phyloP scores from a whole-genome alignment of 441 rosid species.

The Pelargonium citronellum region DNA sequence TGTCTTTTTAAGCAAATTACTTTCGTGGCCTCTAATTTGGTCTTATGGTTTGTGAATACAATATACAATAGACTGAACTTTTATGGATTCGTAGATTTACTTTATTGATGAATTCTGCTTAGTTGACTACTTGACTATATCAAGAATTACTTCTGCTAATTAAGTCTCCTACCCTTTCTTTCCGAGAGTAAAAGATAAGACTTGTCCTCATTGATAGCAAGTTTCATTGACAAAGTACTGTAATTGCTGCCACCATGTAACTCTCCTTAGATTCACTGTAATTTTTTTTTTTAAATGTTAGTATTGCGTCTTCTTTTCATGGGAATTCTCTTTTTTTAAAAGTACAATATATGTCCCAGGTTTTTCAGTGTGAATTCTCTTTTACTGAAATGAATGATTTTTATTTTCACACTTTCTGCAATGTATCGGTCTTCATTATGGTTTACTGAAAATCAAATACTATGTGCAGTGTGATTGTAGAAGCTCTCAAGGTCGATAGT shows the following conservation, averaged over 20 bases:
- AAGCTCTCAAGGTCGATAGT: slow-evolving; percentile 94
- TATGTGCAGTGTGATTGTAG: slow-evolving; percentile 77
- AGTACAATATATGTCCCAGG: too few species aligned
- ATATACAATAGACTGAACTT: not conserved
- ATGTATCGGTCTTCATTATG: not conserved
- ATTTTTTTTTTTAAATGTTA: too few species aligned
- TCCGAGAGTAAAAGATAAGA: not conserved
- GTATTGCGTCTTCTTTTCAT: too few species aligned
- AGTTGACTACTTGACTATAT: not conserved
- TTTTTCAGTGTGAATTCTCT: not conserved
- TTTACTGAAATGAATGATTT: too few species aligned
- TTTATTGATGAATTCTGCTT: not conserved
- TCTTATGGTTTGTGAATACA: not conserved
- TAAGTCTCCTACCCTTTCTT: not conserved
- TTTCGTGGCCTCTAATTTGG: not conserved
- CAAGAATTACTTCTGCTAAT: not conserved
- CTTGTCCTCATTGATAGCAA: not conserved
- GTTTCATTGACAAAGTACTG: not conserved
- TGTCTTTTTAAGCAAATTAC: not conserved
- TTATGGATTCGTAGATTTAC: not conserved
- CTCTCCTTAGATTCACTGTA: not conserved
- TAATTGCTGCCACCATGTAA: not conserved
- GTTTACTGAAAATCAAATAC: not conserved
- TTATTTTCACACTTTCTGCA: not conserved
- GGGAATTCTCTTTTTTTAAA: too few species aligned